Evolutionary conservation across 805 yeast species (phyloP), one percentile per base, ranked within the genome.

Genomic region (Candida schatavii): DNA sequence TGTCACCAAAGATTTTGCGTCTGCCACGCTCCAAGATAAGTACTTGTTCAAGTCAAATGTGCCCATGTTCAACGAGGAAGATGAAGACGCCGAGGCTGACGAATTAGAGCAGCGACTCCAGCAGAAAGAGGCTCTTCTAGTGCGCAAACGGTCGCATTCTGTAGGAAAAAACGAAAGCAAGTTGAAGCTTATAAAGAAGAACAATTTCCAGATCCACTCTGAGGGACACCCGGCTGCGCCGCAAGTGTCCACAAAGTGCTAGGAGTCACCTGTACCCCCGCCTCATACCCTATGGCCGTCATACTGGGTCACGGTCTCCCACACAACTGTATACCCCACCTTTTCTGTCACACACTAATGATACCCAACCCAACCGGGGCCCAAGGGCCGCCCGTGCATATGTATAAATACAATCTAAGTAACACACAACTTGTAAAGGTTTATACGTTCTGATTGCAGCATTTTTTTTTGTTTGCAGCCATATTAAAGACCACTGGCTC

Each of bases 111-210:
- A 48, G 17, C 48, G 51, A 30, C 42, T 59, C 6, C 49, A 52
- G 17, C 49, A 49, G 27, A 61, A 55, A 49, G 44, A 48, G 14
- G 13, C 20, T 34, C 40, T 42, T 30, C 46, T 34, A 43, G 56
- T 50, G 40, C 64, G 59, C 42, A 59, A 55, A 40, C 54, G 74
- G 38, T 59, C 70, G 19, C 49, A 61, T 49, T 67, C 72, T 18
- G 68, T 66, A 20, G 74, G 73, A 2, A 64, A 59, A 33, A 68
- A 68, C 48, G 63, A 58, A 28, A 52, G 64, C 35, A 68, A 68
- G 48, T 50, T 55, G 38, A 52, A 52, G 28, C 56, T 68, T 31
- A 62, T 68, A 21, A 61, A 49, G 42, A 66, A 65, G 47, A 63
- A 56, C 46, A 55, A 52, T 17, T 64, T 64, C 41, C 48, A 52